Conservation (phyloP, 2,329 filamentous ascomycete species). For the Fusarium odoratissimum region DNA sequence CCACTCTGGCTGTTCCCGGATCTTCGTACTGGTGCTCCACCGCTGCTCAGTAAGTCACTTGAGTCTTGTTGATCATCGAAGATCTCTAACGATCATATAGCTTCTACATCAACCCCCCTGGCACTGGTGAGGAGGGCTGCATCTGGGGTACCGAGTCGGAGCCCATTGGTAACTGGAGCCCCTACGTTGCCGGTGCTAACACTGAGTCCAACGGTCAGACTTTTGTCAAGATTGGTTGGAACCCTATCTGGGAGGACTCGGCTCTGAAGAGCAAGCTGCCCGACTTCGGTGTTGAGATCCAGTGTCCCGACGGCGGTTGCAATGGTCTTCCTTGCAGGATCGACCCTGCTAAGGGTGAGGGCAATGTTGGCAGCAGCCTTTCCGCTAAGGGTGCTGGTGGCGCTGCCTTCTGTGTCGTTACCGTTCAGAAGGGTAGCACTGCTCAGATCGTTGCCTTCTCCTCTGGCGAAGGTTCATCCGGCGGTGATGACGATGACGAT, state of each 20-base stretch:
- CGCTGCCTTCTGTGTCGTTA: conserved; percentile 80
- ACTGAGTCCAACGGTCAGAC: conserved; percentile 72
- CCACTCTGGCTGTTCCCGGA: conserved; percentile 77
- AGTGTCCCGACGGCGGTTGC: conserved; percentile 74
- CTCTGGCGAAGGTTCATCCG: conserved; percentile 50
- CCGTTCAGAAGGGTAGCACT: conserved; percentile 72
- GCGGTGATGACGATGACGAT: conserved; percentile 33
- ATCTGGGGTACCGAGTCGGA: conserved; percentile 74
- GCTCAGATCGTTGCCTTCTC: conserved; percentile 75
- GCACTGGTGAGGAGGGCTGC: conserved; percentile 72
- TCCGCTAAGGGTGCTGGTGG: conserved; percentile 72
- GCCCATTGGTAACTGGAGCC: conserved; percentile 79
- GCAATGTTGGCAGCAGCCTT: conserved; percentile 68
- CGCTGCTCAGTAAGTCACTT: conserved; percentile 73
- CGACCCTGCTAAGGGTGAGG: conserved; percentile 68
- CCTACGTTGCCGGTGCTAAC: conserved; percentile 82
- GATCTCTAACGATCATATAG: conserved; percentile 56
- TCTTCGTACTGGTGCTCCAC: conserved; percentile 77
- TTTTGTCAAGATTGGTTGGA: conserved; percentile 81
- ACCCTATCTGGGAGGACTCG: conserved; percentile 75
- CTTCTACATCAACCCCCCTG: conserved; percentile 83
- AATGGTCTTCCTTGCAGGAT: conserved; percentile 81
- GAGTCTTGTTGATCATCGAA: conserved; percentile 33
- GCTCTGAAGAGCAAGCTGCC: conserved; percentile 68
- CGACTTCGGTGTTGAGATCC: conserved; percentile 75